A percentile compares a stretch with the other conserved stretches of the same genome.
phyloP scores from a whole-genome alignment of 2,329 filamentous ascomycete species.

The Aspergillaceae sp. region DNA sequence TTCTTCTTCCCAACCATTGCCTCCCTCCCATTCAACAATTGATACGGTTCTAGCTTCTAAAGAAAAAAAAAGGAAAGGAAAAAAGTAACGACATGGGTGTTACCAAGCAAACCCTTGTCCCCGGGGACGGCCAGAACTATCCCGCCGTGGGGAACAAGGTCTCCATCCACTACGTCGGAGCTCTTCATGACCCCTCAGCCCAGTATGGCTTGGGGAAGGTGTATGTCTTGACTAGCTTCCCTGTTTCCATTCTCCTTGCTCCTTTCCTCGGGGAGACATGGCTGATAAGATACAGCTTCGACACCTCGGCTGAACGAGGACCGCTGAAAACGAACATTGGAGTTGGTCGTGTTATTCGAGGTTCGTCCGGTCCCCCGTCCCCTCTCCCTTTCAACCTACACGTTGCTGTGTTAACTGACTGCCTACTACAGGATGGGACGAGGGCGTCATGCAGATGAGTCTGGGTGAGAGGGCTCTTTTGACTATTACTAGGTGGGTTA shows the following conservation, averaged over 20 bases:
- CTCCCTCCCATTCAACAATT: not conserved
- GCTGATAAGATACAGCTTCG: constrained; percentile 56
- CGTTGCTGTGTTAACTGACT: not conserved
- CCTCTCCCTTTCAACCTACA: not conserved
- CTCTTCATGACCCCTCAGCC: constrained; percentile 60
- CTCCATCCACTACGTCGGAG: constrained; percentile 87
- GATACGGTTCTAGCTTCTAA: not conserved
- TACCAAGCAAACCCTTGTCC: constrained; percentile 53
- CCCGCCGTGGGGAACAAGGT: constrained; percentile 64
- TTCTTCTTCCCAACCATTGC: not conserved
- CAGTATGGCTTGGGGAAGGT: constrained; percentile 58
- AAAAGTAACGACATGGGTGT: constrained; percentile 54
- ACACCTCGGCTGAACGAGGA: constrained; percentile 62
- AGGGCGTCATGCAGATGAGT: constrained; percentile 78
- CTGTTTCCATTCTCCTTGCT: not conserved
- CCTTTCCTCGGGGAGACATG: not conserved
- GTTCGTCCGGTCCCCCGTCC: constrained; percentile 41
- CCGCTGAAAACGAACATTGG: constrained; percentile 75
- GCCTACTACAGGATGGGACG: constrained; percentile 59
- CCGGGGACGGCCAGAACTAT: constrained; percentile 53
- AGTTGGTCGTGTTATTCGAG: constrained; percentile 74
- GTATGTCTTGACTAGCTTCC: constrained; percentile 44
- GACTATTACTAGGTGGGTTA: constrained; percentile 63
- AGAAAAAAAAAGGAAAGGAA: not conserved
- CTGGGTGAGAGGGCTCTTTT: constrained; percentile 83